Conservation (phyloP, 352 stramenopile species). For the Phytophthora hybrid region DNA sequence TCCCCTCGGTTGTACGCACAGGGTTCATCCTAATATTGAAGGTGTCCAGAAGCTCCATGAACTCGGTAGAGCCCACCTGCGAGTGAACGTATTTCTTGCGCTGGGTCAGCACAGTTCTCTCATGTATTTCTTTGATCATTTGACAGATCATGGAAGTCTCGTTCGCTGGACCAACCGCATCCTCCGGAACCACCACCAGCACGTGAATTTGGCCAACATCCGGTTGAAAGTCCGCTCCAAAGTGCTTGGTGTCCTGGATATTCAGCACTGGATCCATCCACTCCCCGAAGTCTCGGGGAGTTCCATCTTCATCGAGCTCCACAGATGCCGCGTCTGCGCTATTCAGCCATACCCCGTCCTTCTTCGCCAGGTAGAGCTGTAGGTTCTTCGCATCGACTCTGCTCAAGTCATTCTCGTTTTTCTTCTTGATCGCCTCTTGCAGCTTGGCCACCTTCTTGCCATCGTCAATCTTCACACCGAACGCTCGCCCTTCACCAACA, state of each 20-base stretch:
- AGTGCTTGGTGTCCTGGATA: no score
- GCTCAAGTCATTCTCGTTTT: no score
- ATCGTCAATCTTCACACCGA: not conserved
- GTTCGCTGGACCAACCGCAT: constrained; percentile 11
- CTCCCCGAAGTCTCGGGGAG: no score
- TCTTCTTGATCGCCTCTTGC: not conserved
- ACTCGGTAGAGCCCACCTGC: constrained; percentile 31
- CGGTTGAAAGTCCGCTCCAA: no score
- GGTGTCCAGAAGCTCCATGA: constrained; percentile 32
- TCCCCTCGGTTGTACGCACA: not conserved
- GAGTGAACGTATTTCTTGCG: constrained; percentile 44
- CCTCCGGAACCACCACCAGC: not conserved
- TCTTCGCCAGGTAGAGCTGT: no score
- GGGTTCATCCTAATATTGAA: constrained; percentile 37
- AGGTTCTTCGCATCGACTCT: no score
- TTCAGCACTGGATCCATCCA: no score
- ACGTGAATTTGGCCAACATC: not conserved
- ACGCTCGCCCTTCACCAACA: no score
- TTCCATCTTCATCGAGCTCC: no score
- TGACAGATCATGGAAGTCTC: constrained; percentile 1
- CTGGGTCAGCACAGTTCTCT: constrained; percentile 29
- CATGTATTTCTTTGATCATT: constrained; percentile 7
- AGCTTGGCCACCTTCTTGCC: not conserved
- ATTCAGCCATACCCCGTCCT: no score
- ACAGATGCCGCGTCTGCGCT: no score